Base-by-base conservation (phyloP, 129 eudicot genomes). In the Flaveria trinervia region DNA sequence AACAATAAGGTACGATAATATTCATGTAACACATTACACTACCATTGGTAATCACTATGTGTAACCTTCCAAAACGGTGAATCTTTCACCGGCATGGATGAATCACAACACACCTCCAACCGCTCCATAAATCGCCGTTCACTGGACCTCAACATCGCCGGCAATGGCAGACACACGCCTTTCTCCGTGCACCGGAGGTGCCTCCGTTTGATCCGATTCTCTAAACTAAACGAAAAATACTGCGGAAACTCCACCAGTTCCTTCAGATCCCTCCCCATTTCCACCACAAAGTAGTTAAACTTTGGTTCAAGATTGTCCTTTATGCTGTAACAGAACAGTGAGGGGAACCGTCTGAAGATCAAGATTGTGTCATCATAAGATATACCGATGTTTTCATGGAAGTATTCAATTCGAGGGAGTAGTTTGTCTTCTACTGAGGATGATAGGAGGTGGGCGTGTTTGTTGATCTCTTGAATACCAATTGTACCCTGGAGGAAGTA, bases 191-290 rank as follows among this genome's bases (percentile, higher is more conserved):
- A 94, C 68, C 71, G 65, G 25, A 72, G 57, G 74, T 94, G 98
- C 82, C 97, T 83, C 17, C 86, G 90, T 74, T 89, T 91, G 36
- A 91, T 91, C 88, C 96, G 82, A 59, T 86, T 86, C 79, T 94
- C 98, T 70, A 94, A 86, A 64, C 97, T 89, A 80, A 87, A 94
- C 12, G 96, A 94, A 70, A 94, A 91, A 48, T 87, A 94, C 15
- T 91, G 97, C 2, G 98, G 98, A 28, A 89, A 94, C 13, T 76
- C 90, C 45, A 84, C 86, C 85, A 94, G 15, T 56, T 94, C 98
- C 86, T 79, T 89, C 83, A 80, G 59, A 36, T 89, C 90, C 85
- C 97, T 76, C 68, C 93, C 96, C 98, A 94, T 91, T 64, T 94
- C 93, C 71, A 84, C 84, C 55, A 89, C 86, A 83, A 91, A 91